Evolutionary conservation across 2,329 filamentous ascomycete genomes (phyloP), one percentile per base, ranked within the genome.

Genomic region (Penicillium sp.): DNA sequence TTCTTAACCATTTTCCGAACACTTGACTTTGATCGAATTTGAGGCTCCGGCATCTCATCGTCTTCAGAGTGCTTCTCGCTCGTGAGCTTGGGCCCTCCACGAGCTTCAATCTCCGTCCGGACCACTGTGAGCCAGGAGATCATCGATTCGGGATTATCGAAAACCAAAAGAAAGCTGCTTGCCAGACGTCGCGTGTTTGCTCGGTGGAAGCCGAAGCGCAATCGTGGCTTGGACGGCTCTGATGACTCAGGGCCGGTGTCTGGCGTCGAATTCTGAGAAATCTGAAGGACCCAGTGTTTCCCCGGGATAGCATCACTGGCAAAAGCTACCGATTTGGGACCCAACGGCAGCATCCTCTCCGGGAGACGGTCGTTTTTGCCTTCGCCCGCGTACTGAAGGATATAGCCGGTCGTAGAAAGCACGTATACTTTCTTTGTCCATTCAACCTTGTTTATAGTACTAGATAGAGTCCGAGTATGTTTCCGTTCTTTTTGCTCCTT

Each of bases 271-370:
- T 67, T 68, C 33, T 75, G 70, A 12, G 74, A 76, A 12, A 79
- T 66, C 51, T 78, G 76, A 38, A 79, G 58, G 4, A 79, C 76
- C 71, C 73, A 79, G 51, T 76, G 77, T 53, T 72, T 76, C 2
- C 77, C 77, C 0, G 76, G 75, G 52, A 79, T 76, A 7, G 73
- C 76, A 63, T 79, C 77, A 55, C 75, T 77, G 2, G 74, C 77
- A 62, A 78, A 78, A 10, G 77, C 77, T 13, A 75, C 76, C 9
- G 76, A 78, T 4, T 73, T 67, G 16, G 72, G 69, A 2, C 74
- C 74, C 45, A 79, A 58, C 38, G 74, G 71, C 46, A 79, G 59
- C 58, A 79, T 74, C 54, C 75, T 76, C 60, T 79, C 77, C 0
- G 77, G 77, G 3, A 76, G 57, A 26, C 76, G 70, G 54, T 79